A percentile compares a stretch with the other conserved stretches of the same genome.
Evolutionary conservation across 1,284 basidiomycete genomes (phyloP).

Genomic region (Pseudozyma thailandica): DNA sequence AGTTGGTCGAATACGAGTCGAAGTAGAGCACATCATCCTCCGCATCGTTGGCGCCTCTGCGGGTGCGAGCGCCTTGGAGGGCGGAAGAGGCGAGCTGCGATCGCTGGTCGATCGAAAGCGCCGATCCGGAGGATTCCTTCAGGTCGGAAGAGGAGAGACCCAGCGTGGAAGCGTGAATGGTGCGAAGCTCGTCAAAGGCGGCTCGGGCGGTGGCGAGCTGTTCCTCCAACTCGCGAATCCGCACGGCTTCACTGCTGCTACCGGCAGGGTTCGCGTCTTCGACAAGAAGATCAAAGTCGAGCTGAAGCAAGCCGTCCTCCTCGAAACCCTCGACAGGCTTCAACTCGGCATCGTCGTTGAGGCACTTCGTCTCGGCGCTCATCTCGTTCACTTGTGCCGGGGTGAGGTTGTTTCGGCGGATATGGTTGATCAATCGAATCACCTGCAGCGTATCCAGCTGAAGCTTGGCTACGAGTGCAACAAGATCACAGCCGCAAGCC

Average conservation of each 20-base stretch:
- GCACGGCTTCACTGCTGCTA: background rate
- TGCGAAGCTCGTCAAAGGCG: conserved; percentile 54
- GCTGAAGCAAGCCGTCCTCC: conserved; percentile 62
- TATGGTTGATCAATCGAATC: conserved; percentile 65
- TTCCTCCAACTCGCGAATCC: conserved; percentile 45
- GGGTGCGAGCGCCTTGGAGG: conserved; percentile 10
- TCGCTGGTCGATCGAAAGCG: conserved; percentile 9
- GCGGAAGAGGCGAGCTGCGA: conserved; percentile 18
- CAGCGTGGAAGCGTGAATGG: conserved; percentile 37
- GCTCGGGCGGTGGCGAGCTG: conserved; percentile 42
- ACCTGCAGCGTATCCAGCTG: conserved; percentile 60
- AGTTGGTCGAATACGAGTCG: conserved; percentile 89
- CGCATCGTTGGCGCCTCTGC: conserved; percentile 18
- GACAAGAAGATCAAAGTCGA: conserved; percentile 54
- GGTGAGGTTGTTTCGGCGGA: conserved; percentile 37
- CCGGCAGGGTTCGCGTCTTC: no score
- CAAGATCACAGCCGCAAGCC: conserved; percentile 55
- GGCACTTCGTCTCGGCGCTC: conserved; percentile 25
- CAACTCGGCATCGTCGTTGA: conserved; percentile 58
- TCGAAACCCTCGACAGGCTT: conserved; percentile 63
- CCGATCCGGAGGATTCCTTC: conserved; percentile 6
- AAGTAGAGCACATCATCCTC: conserved; percentile 92
- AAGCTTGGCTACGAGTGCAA: conserved; percentile 34
- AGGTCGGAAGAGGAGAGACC: conserved; percentile 35
- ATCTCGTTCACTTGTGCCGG: conserved; percentile 33